Percentiles rank a stretch among this genome's conserved stretches.
Conservation (phyloP, 768 basidiomycete genomes). For the Bullera alba region DNA sequence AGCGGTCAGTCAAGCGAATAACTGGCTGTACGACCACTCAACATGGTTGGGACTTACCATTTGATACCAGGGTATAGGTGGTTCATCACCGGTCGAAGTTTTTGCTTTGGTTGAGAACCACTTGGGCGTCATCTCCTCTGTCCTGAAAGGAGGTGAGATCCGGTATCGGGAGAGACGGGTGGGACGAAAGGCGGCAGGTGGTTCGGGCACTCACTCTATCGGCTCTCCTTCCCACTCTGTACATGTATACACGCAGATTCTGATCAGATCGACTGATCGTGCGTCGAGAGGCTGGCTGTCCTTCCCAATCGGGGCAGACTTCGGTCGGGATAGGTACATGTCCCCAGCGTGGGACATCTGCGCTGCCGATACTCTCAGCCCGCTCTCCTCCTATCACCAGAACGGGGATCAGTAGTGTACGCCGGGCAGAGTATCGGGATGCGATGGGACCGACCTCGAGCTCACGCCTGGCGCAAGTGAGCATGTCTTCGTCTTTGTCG, state of each 20-base stretch:
- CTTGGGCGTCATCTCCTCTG: conserved; percentile 78
- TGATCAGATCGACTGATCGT: conserved; percentile 49
- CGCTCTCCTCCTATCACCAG: conserved; percentile 89
- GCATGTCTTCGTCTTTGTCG: conserved; percentile 62
- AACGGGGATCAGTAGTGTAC: no score
- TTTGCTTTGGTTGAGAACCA: no score
- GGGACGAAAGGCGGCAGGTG: background rate
- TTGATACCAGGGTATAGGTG: conserved; percentile 6
- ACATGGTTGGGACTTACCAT: no score
- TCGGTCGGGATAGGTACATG: background rate
- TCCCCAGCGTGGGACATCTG: conserved; percentile 54
- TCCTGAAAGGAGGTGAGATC: no score
- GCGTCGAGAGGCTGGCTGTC: background rate
- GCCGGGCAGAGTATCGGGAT: no score
- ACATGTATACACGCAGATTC: conserved; percentile 68
- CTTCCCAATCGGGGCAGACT: background rate
- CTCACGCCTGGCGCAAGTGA: conserved; percentile 67
- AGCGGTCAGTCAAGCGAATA: no score
- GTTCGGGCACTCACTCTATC: conserved; percentile 55
- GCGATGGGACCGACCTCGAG: conserved; percentile 29
- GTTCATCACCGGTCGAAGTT: conserved; percentile 6
- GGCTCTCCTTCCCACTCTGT: conserved; percentile 57
- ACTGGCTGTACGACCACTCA: no score
- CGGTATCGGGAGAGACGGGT: no score
- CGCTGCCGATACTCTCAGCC: conserved; percentile 59